Evolutionary conservation across 2,329 filamentous ascomycete species (phyloP).

Genomic region (Pestalotiopsis sp.): DNA sequence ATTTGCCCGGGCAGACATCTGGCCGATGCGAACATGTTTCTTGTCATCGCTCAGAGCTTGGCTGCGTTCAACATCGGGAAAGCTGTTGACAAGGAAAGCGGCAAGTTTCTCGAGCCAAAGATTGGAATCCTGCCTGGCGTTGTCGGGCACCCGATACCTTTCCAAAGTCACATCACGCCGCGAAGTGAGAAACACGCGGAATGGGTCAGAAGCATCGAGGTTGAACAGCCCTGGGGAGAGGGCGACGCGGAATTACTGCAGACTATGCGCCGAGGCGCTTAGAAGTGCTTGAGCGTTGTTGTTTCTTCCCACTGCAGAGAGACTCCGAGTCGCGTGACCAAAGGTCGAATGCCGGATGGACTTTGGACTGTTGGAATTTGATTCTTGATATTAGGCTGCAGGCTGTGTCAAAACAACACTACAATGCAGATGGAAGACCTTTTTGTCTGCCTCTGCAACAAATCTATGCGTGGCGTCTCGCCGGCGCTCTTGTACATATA

Average conservation of each 20-base stretch:
- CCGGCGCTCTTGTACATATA: not conserved
- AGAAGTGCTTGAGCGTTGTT: not conserved
- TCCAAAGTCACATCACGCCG: constrained; percentile 23
- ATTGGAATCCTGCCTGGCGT: constrained; percentile 21
- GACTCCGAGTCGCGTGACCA: not conserved
- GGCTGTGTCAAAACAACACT: not conserved
- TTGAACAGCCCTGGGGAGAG: constrained; percentile 22
- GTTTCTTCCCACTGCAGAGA: not conserved
- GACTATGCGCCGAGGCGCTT: not conserved
- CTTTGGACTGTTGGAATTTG: not conserved
- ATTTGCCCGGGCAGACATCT: constrained; percentile 17
- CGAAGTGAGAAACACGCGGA: constrained; percentile 25
- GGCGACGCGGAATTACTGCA: not conserved
- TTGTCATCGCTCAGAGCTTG: constrained; percentile 36
- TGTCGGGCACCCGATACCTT: constrained; percentile 26
- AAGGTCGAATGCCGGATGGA: not conserved
- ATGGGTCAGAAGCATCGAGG: constrained; percentile 25
- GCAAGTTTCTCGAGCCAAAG: constrained; percentile 25
- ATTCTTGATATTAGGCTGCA: not conserved
- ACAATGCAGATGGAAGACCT: not conserved
- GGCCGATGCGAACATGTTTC: constrained; percentile 18
- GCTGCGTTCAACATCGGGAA: constrained; percentile 44
- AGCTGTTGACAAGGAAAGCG: constrained; percentile 35
- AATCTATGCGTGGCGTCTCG: not conserved
- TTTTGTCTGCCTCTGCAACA: not conserved